phyloP scores from a whole-genome alignment of 257 asterid genomes.

The Prunella vulgaris region DNA sequence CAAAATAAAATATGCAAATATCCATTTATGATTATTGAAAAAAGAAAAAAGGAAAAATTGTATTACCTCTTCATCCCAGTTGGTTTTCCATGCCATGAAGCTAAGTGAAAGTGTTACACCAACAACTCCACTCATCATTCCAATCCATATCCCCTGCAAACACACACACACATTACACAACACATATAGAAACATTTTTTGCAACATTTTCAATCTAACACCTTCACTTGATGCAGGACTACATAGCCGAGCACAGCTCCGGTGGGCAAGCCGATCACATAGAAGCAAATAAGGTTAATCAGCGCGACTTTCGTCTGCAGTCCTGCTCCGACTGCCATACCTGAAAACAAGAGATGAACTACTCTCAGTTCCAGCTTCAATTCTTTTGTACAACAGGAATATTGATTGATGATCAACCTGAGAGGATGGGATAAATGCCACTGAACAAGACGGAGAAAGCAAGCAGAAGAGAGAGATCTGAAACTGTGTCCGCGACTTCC shows the following conservation, averaged over 20 bases:
- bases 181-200: too few species aligned
- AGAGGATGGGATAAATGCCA: neutral
- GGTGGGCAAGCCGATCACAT: conserved; percentile 34
- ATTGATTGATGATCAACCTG: neutral
- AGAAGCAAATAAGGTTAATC: conserved; percentile 33
- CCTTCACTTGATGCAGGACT: conserved; percentile 29
- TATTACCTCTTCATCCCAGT: conserved; percentile 67
- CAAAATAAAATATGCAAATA: too few species aligned
- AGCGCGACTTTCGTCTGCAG: conserved; percentile 38
- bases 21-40: too few species aligned
- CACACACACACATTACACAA: too few species aligned
- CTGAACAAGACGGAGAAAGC: neutral
- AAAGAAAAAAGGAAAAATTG: too few species aligned
- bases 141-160: conserved; percentile 64
- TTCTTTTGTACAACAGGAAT: too few species aligned
- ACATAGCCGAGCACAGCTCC: conserved; percentile 38
- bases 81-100: conserved; percentile 65
- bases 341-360: too few species aligned
- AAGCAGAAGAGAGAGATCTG: conserved; percentile 41
- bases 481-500: conserved; percentile 37
- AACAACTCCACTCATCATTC: conserved; percentile 43
- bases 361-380: too few species aligned
- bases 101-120: conserved; percentile 39
- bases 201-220: neutral
- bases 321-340: conserved; percentile 43